Conservation (phyloP, 306 rosid species). For the Castanopsis chinensis region DNA sequence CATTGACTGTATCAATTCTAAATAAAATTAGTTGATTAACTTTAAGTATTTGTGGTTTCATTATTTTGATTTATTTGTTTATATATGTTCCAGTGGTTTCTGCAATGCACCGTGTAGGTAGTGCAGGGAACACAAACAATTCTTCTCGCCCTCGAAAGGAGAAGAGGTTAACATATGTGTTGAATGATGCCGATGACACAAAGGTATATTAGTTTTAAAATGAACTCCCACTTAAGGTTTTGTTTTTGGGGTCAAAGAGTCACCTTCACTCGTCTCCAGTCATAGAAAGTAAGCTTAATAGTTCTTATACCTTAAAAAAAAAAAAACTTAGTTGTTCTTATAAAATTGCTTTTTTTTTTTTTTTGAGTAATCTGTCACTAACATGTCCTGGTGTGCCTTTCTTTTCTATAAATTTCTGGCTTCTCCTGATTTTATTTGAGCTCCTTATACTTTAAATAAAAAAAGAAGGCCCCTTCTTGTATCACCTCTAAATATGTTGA, state of each 20-base stretch:
- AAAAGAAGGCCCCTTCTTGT: background rate
- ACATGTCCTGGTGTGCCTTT: background rate
- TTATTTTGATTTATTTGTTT: background rate
- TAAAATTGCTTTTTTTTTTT: background rate
- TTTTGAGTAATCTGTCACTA: background rate
- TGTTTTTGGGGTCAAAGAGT: slow-evolving; percentile 8
- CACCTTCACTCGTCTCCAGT: background rate
- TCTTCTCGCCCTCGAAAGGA: slow-evolving; percentile 93
- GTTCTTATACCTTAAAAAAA: background rate
- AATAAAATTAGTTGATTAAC: background rate
- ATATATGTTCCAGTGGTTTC: slow-evolving; percentile 36
- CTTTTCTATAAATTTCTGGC: background rate
- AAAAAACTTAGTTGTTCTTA: background rate
- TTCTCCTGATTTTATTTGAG: background rate
- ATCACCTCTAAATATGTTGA: background rate
- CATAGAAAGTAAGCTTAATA: background rate
- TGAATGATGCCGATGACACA: slow-evolving; percentile 74
- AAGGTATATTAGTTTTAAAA: slow-evolving; percentile 53
- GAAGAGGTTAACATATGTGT: slow-evolving; percentile 87
- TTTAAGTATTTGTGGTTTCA: background rate
- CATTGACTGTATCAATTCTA: background rate
- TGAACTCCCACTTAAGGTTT: slow-evolving; percentile 1
- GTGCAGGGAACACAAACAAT: slow-evolving; percentile 81
- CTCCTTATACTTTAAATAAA: background rate
- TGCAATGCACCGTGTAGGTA: slow-evolving; percentile 98